Percentiles rank a stretch among this genome's conserved stretches.
Conservation (phyloP, 129 eudicot genomes). For the Gnaphalium uliginosum region DNA sequence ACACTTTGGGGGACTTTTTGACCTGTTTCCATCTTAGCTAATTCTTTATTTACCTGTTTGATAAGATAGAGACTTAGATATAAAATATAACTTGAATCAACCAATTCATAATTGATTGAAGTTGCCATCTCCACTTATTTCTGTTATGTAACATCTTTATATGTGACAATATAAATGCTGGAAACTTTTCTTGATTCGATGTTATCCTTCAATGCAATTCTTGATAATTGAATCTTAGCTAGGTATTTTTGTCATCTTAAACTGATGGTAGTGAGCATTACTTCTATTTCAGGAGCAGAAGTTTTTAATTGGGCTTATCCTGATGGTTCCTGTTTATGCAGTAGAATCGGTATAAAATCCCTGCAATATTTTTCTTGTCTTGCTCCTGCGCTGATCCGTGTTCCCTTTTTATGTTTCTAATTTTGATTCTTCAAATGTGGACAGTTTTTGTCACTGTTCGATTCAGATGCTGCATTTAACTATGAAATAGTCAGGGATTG, state of each 20-base stretch:
- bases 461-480: slow-evolving; percentile 86
- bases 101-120: no score
- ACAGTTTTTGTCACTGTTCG: slow-evolving; percentile 76
- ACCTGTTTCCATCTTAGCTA: no score
- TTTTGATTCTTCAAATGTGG: slow-evolving; percentile 3
- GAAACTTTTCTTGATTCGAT: no score
- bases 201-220: no score
- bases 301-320: slow-evolving; percentile 71
- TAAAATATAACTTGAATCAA: no score
- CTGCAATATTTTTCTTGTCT: slow-evolving; percentile 6
- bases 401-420: slow-evolving; percentile 21
- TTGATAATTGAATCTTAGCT: no score
- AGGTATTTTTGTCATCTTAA: background rate
- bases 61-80: no score
- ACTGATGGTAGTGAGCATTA: slow-evolving; percentile 12
- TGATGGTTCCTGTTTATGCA: slow-evolving; percentile 94
- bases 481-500: slow-evolving; percentile 87
- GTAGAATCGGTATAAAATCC: slow-evolving; percentile 57
- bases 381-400: background rate
- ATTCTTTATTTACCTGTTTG: no score
- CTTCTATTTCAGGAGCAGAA: slow-evolving; percentile 74
- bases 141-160: no score
- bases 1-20: no score
- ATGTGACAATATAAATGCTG: no score
- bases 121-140: no score